Evolutionary conservation across 2,329 filamentous ascomycete species (phyloP), one percentile per base, ranked within the genome.

Genomic region (Fusarium sp.): DNA sequence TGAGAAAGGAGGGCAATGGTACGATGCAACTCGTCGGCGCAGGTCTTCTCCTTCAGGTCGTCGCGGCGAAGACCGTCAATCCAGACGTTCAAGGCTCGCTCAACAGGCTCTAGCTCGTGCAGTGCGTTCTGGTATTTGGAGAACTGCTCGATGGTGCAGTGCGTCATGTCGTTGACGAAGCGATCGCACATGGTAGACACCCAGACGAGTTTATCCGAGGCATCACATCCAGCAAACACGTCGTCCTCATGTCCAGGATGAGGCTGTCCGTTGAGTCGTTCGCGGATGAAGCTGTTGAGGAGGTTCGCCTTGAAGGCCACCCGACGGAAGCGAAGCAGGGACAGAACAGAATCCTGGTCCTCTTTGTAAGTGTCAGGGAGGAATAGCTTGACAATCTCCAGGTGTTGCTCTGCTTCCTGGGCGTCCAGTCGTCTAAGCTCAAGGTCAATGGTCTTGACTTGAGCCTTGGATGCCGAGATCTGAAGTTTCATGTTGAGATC

Each of bases 401-500:
- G 87, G 78, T 98, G 95, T 79, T 98, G 93, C 42, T 91, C 88
- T 5, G 94, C 93, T 83, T 98, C 94, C 76, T 97, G 92, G 1
- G 95, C 94, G 76, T 97, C 94, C 78, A 98, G 88, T 63, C 93
- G 92, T 59, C 92, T 90, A 63, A 98, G 85, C 80, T 98, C 95
- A 35, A 98, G 86, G 74, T 98, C 95, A 70, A 99, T 97, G 0
- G 94, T 94, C 84, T 97, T 98, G 78, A 94, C 91, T 80, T 97
- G 95, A 6, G 95, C 93, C 84, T 97, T 97, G 44, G 94, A 89
- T 16, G 94, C 94, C 18, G 94, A 97, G 62, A 93, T 89, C 78
- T 97, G 95, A 46, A 99, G 88, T 83, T 97, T 97, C 88, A 95
- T 89, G 81, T 98, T 98, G 49, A 99, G 88, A 78, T 99, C 95